These are phyloP conservation scores for Colletotrichum theobromicola DNA, from an alignment of 2,329 filamentous ascomycete species.

Conservation along the genomic window DNA sequence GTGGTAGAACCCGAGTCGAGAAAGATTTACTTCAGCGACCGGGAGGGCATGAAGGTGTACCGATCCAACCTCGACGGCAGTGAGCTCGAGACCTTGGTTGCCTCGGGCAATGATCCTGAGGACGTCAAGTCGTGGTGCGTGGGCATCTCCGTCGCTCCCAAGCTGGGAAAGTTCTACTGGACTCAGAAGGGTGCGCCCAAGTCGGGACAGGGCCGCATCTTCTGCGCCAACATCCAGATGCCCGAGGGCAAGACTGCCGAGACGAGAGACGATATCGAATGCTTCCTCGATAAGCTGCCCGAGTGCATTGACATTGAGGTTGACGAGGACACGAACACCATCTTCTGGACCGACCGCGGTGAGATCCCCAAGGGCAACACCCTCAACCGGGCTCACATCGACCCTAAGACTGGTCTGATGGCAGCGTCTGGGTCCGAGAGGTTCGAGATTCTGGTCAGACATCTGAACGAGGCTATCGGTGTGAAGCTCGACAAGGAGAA, in stretches of 20 bases:
- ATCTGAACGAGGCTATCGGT: slow-evolving; percentile 53
- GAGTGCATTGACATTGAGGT: slow-evolving; percentile 65
- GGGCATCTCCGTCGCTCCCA: slow-evolving; percentile 53
- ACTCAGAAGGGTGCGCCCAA: slow-evolving; percentile 64
- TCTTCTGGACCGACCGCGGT: slow-evolving; percentile 68
- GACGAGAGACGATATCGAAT: slow-evolving; percentile 44
- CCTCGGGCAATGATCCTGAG: slow-evolving; percentile 33
- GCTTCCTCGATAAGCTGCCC: slow-evolving; percentile 49
- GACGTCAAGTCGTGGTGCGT: slow-evolving; percentile 56
- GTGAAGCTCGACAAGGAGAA: slow-evolving; percentile 43
- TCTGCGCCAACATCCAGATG: slow-evolving; percentile 49
- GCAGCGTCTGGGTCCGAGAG: not conserved
- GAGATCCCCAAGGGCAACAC: slow-evolving; percentile 61
- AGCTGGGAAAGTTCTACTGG: slow-evolving; percentile 59
- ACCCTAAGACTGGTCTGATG: slow-evolving; percentile 18
- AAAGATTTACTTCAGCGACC: slow-evolving; percentile 48
- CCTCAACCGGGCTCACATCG: slow-evolving; percentile 44
- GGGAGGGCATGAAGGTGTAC: slow-evolving; percentile 47
- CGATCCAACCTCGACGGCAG: slow-evolving; percentile 45
- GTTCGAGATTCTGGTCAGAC: slow-evolving; percentile 33
- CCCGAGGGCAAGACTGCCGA: slow-evolving; percentile 36
- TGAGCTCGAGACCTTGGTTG: slow-evolving; percentile 43
- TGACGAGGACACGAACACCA: slow-evolving; percentile 44
- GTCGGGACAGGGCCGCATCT: slow-evolving; percentile 55
- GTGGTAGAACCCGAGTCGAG: slow-evolving; percentile 28